These are phyloP conservation scores for Nissolia schottii DNA, from an alignment of 306 rosid genomes.

Conservation along the genomic window DNA sequence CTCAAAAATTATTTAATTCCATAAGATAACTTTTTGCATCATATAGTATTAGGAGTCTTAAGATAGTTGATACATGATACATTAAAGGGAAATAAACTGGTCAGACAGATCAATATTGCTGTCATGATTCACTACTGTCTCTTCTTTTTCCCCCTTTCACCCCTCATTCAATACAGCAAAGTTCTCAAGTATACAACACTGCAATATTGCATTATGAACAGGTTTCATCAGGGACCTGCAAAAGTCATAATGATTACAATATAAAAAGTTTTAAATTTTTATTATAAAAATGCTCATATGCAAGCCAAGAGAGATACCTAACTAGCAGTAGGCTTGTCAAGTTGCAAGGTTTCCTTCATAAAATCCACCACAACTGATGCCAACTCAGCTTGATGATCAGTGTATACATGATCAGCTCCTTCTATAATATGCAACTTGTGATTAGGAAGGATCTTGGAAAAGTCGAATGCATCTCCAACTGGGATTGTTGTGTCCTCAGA, in stretches of 20 bases:
- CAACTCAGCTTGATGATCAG: conserved; percentile 48
- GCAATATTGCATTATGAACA: background rate
- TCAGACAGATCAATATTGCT: background rate
- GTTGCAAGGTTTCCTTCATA: conserved; percentile 44
- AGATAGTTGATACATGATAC: background rate
- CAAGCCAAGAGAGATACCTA: conserved; percentile 24
- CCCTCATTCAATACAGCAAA: background rate
- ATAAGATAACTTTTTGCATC: background rate
- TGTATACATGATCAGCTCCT: conserved; percentile 68
- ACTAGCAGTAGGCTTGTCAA: conserved; percentile 23
- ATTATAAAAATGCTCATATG: no score
- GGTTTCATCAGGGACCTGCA: conserved; percentile 7
- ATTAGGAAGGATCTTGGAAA: conserved; percentile 68
- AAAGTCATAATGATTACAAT: background rate
- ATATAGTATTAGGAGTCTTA: background rate
- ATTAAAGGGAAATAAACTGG: background rate
- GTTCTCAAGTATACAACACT: background rate
- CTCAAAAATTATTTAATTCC: background rate
- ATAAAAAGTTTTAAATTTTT: no score
- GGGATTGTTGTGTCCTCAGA: conserved; percentile 47
- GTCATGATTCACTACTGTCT: background rate
- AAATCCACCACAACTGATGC: conserved; percentile 39
- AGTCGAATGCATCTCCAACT: conserved; percentile 54
- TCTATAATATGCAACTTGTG: conserved; percentile 56
- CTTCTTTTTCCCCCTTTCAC: background rate